Conservation (phyloP, 2,329 filamentous ascomycete species). For the Colletotrichum australisinense region DNA sequence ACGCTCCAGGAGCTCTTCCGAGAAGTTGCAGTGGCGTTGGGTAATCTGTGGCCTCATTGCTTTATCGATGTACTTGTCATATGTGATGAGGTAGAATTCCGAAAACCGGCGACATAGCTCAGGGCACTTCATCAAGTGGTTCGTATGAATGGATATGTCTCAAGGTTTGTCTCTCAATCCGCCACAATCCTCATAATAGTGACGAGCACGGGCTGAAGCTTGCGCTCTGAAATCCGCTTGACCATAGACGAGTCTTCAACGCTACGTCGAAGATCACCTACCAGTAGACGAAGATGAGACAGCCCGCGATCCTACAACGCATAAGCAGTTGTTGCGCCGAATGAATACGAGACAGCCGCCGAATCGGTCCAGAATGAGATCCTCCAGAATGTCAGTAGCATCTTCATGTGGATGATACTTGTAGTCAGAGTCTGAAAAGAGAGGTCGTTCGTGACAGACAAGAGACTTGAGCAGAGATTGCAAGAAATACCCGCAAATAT, state of each 20-base stretch:
- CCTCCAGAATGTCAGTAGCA: slow-evolving; percentile 38
- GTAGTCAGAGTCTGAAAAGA: slow-evolving; percentile 53
- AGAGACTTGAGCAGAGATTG: slow-evolving; percentile 42
- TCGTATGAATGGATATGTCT: background rate
- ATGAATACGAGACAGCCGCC: background rate
- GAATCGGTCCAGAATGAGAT: background rate
- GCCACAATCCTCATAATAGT: slow-evolving; percentile 15
- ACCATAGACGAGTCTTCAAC: slow-evolving; percentile 40
- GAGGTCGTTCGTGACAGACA: slow-evolving; percentile 44
- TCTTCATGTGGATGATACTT: slow-evolving; percentile 57
- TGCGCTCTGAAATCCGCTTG: slow-evolving; percentile 39
- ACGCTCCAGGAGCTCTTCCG: slow-evolving; percentile 40
- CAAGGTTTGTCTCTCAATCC: slow-evolving; percentile 5
- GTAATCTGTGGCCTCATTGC: background rate
- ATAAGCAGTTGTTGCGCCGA: background rate
- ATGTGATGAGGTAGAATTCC: background rate
- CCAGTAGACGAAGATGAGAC: slow-evolving; percentile 32
- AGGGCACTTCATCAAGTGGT: background rate
- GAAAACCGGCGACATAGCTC: background rate
- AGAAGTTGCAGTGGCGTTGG: slow-evolving; percentile 36
- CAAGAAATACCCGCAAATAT: slow-evolving; percentile 48
- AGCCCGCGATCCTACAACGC: background rate
- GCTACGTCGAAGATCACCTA: slow-evolving; percentile 38
- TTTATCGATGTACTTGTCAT: slow-evolving; percentile 37
- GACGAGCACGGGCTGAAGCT: slow-evolving; percentile 34